Percentiles rank a stretch among this genome's conserved stretches.
Evolutionary conservation across 1,139 yeast genomes (phyloP).

Genomic region (Lodderomyces margitis): DNA sequence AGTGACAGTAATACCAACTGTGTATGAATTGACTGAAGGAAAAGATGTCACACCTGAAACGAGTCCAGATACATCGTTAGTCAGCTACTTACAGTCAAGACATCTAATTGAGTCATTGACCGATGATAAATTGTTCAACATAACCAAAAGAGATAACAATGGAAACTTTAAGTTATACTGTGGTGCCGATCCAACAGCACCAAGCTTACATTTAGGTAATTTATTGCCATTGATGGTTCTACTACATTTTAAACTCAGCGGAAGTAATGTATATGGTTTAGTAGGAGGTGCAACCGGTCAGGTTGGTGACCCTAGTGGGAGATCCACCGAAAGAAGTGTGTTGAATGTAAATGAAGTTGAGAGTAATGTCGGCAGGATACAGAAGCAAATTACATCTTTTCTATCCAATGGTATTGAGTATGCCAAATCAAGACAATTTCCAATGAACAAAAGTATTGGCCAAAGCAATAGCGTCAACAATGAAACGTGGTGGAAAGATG

Average conservation of each 20-base stretch:
- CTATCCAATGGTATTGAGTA: conserved; percentile 60
- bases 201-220: conserved; percentile 86
- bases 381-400: conserved; percentile 59
- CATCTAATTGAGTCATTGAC: conserved; percentile 49
- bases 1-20: conserved; percentile 38
- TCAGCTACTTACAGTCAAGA: conserved; percentile 46
- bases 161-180: conserved; percentile 65
- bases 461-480: conserved; percentile 48
- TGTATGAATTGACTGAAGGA: conserved; percentile 24
- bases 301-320: conserved; percentile 97
- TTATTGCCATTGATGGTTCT: conserved; percentile 81
- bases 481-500: conserved; percentile 80
- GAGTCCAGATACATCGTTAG: conserved; percentile 40
- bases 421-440: conserved; percentile 57
- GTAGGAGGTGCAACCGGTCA: conserved; percentile 98
- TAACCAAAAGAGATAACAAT: conserved; percentile 23
- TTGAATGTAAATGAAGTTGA: conserved; percentile 53
- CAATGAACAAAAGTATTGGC: conserved; percentile 19
- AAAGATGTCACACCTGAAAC: conserved; percentile 18
- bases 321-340: conserved; percentile 67
- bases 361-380: conserved; percentile 61
- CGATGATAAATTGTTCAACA: conserved; percentile 42
- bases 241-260: conserved; percentile 78
- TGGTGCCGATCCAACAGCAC: conserved; percentile 97
- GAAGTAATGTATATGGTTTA: conserved; percentile 77